These are phyloP conservation scores for Agrocybe praecox DNA, from an alignment of 768 basidiomycete genomes.

Conservation along the genomic window DNA sequence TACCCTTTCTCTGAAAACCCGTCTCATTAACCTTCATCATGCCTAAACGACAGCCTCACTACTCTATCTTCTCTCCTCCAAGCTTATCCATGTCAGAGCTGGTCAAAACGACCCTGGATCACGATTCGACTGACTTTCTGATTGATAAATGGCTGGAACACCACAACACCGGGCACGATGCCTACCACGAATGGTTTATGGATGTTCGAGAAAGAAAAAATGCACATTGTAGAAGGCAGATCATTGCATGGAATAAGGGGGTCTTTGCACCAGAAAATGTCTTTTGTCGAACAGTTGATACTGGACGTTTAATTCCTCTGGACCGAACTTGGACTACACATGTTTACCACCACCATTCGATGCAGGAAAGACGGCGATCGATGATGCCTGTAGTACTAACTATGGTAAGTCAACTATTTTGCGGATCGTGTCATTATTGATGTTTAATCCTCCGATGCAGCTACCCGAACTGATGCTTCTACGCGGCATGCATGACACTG, in stretches of 20 bases:
- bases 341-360: slow-evolving; percentile 76
- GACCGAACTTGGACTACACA: slow-evolving; percentile 84
- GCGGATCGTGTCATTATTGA: background rate
- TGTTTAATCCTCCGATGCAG: slow-evolving; percentile 34
- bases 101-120: slow-evolving; percentile 75
- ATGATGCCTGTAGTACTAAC: slow-evolving; percentile 85
- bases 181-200: slow-evolving; percentile 78
- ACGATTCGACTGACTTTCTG: slow-evolving; percentile 75
- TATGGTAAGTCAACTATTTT: slow-evolving; percentile 53
- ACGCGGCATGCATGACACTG: slow-evolving; percentile 79
- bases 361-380: slow-evolving; percentile 69
- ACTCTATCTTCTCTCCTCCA: slow-evolving; percentile 69
- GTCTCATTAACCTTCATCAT: slow-evolving; percentile 23
- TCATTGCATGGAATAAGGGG: slow-evolving; percentile 66
- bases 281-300: slow-evolving; percentile 79
- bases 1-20: background rate
- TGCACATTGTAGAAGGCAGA: slow-evolving; percentile 48
- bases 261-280: slow-evolving; percentile 80
- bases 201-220: slow-evolving; percentile 70
- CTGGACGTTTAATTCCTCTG: slow-evolving; percentile 75
- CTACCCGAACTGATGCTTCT: slow-evolving; percentile 80
- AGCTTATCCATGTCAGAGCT: slow-evolving; percentile 77
- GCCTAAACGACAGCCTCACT: slow-evolving; percentile 48
- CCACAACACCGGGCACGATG: slow-evolving; percentile 58
- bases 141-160: slow-evolving; percentile 88